Base-by-base conservation (phyloP, 108 stramenopile species). In the Schizochytrium sp. region DNA sequence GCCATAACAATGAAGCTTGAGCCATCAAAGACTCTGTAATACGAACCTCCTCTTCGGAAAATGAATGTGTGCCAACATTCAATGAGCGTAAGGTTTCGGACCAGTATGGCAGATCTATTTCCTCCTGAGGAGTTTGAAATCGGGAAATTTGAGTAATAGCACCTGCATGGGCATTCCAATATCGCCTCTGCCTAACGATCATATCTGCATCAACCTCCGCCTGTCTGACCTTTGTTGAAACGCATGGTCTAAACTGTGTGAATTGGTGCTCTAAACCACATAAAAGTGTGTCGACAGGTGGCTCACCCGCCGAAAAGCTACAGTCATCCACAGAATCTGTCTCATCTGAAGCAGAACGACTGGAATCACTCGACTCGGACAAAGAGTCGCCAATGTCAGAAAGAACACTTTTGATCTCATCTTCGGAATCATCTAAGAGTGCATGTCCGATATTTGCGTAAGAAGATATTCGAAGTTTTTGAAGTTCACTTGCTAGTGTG, bases 191-290 rank as follows among this genome's bases (percentile, higher is more conserved):
- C 10, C 64, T 38, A 28, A 69, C 42, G 5, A 44, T 44, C 64
- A 69, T 69, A 3, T 69, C 64, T 8, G 64, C 2, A 44, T 69
- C 64, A 44, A 69, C 44, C 28, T 69, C 64, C 5, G 64, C 10
- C 64, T 69, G 64, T 44, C 64, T 38, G 44, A 69, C 2, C 12
- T 38, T 12, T 38, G 44, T 38, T 5, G 64, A 69, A 12, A 69
- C 64, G 28, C 64, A 44, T 0, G 64, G 64, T 15, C 64, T 38
- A 15, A 28, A 38, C 2, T 44, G 64, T 7, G 64, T 69, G 1
- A 38, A 69, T 15, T 69, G 64, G 64, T 69, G 64, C 64, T 69
- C 64, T 0, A 69, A 10, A 15, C 64, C 64, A 15, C 64, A 69
- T 8, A 69, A 8, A 15, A 69, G 64, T 44, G 64, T 28, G 64